Evolutionary conservation across 768 basidiomycete genomes (phyloP), one percentile per base, ranked within the genome.

Genomic region (Holtermannia corniformis): DNA sequence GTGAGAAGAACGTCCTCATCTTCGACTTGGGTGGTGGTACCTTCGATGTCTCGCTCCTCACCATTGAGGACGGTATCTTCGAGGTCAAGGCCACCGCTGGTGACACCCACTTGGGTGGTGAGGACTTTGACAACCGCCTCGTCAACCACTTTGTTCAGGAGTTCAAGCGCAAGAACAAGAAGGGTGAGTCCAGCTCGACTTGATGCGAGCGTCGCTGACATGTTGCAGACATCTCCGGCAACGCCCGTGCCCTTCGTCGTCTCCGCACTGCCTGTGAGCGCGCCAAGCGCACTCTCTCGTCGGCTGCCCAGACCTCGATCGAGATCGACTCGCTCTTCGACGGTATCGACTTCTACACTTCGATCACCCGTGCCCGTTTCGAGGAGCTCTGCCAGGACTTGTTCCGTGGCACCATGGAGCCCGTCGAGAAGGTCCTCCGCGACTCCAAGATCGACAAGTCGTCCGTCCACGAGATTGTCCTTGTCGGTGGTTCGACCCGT

Each of bases 21-120:
- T 96, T 95, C 76, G 92, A 97, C 77, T 85, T 96, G 56, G 92
- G 92, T 73, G 92, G 92, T 75, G 92, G 92, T 75, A 97, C 92
- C 47, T 97, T 96, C 76, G 92, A 96, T 81, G 91, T 97, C 24
- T 96, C 91, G 47, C 86, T 96, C 58, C 81, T 96, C 26, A 86
- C 86, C 51, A 90, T 92, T 73, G 87, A 91, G 71, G 87, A 91
- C 60, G 89, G 89, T 74, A 88, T 73, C 63, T 70, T 72, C 59
- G 91, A 92, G 63, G 93, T 97, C 73, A 97, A 90, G 61, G 86
- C 89, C 50, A 91, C 89, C 47, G 87, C 89, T 56, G 89, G 89
- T 77, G 89, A 91, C 72, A 92, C 88, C 55, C 88, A 92, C 75
- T 83, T 92, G 52, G 88, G 88, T 76, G 89, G 88, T 74, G 89